Evolutionary conservation across 2,329 filamentous ascomycete genomes (phyloP), one percentile per base, ranked within the genome.

Genomic region (Hypoxylon sp.): DNA sequence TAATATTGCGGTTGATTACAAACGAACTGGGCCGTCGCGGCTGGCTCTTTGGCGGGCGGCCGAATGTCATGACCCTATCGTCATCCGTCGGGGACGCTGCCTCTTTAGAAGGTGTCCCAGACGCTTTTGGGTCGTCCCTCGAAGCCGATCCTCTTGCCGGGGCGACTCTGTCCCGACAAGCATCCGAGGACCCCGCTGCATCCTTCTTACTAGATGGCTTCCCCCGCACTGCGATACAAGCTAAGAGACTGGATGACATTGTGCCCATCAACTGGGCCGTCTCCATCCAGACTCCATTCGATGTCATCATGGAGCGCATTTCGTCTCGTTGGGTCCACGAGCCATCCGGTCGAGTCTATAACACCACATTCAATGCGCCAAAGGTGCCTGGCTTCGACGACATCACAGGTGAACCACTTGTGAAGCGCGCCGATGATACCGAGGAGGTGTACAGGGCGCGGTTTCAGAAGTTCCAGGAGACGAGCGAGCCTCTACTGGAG

Each of bases 181-280:
- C 85, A 49, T 89, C 90, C 52, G 87, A 96, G 45, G 86, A 91
- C 69, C 92, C 94, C 0, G 83, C 89, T 0, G 93, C 94, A 7
- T 97, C 94, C 0, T 98, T 98, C 79, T 92, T 99, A 70, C 91
- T 99, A 58, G 96, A 99, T 78, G 96, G 96, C 14, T 99, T 98
- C 80, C 96, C 96, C 1, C 91, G 96, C 71, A 99, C 93, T 5
- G 91, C 92, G 0, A 78, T 83, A 2, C 96, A 99, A 81, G 96
- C 94, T 28, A 79, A 82, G 45, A 90, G 90, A 63, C 87, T 98
- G 51, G 94, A 97, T 77, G 82, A 84, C 49, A 85, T 98, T 34
- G 88, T 98, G 32, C 94, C 95, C n/a, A 94, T 99, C 79, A 99
- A 99, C 80, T 87, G 98, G 67, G 96, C 94, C 52, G 91, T 98